Evolutionary conservation across 179 eudicot genomes (phyloP).

Genomic region (Beta macrorhiza): DNA sequence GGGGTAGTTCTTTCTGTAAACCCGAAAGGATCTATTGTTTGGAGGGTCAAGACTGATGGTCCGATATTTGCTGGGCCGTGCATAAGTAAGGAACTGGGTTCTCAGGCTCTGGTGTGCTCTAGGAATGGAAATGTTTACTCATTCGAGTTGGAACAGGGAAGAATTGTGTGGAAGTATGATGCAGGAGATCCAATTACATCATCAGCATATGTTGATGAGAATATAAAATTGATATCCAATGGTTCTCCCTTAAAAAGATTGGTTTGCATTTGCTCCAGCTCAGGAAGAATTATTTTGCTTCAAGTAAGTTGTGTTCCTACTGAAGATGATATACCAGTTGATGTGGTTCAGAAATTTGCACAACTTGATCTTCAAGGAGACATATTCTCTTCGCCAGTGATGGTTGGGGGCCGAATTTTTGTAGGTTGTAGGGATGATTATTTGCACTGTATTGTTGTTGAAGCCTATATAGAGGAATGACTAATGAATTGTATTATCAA

Average conservation of each 20-base stretch:
- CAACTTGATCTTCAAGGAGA: conserved; percentile 65
- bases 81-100: conserved; percentile 44
- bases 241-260: conserved; percentile 49
- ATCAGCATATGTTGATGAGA: conserved; percentile 80
- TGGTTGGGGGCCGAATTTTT: conserved; percentile 80
- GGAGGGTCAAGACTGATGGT: conserved; percentile 67
- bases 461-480: conserved; percentile 20
- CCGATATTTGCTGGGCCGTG: conserved; percentile 91
- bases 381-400: conserved; percentile 83
- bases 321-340: conserved; percentile 16
- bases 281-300: conserved; percentile 61
- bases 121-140: conserved; percentile 76
- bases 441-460: conserved; percentile 55
- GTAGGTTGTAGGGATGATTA: conserved; percentile 94
- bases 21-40: conserved; percentile 48
- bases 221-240: conserved; percentile 41
- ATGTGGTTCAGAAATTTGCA: conserved; percentile 50
- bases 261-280: conserved; percentile 69
- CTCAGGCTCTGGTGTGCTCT: conserved; percentile 75
- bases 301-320: conserved; percentile 25
- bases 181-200: conserved; percentile 74
- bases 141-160: conserved; percentile 56
- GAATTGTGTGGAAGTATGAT: conserved; percentile 60
- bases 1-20: conserved; percentile 64
- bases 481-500: conserved; percentile 4